Conservation (phyloP, 2,329 filamentous ascomycete species). For the Cladosporium sp. region DNA sequence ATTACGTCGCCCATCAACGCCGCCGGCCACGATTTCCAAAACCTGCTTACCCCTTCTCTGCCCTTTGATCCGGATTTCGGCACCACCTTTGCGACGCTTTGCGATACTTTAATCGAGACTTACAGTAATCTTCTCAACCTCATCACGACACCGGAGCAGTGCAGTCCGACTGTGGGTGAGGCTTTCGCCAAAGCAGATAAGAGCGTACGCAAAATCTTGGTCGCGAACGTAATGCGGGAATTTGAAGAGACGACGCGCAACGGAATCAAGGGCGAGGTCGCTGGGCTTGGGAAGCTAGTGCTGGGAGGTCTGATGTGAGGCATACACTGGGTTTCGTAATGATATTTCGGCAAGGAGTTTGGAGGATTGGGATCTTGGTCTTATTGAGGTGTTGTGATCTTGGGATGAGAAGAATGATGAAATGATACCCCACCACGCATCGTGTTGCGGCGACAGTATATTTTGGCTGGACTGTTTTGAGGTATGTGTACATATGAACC, state of each 20-base stretch:
- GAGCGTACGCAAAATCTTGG: constrained; percentile 81
- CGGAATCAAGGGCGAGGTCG: constrained; percentile 77
- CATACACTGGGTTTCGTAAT: neutral
- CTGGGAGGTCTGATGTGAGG: constrained; percentile 75
- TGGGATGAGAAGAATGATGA: neutral
- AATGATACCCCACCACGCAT: constrained; percentile 13
- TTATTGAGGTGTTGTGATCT: neutral
- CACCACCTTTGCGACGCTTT: constrained; percentile 92
- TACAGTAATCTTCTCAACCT: constrained; percentile 78
- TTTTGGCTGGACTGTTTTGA: neutral
- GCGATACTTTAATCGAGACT: constrained; percentile 90
- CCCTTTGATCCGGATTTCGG: constrained; percentile 98
- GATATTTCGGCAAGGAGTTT: neutral
- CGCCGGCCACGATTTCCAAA: constrained; percentile 78
- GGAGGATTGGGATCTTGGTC: neutral
- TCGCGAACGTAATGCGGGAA: constrained; percentile 83
- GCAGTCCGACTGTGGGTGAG: constrained; percentile 69
- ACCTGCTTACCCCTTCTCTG: constrained; percentile 84
- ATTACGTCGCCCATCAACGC: constrained; percentile 52
- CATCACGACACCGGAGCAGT: constrained; percentile 72
- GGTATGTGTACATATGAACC: neutral
- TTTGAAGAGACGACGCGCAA: constrained; percentile 84
- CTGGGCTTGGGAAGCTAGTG: constrained; percentile 83
- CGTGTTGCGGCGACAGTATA: constrained; percentile 11
- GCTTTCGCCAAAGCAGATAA: constrained; percentile 88